Conservation (phyloP, 129 eudicot species). For the Ambrosia artemisiifolia region DNA sequence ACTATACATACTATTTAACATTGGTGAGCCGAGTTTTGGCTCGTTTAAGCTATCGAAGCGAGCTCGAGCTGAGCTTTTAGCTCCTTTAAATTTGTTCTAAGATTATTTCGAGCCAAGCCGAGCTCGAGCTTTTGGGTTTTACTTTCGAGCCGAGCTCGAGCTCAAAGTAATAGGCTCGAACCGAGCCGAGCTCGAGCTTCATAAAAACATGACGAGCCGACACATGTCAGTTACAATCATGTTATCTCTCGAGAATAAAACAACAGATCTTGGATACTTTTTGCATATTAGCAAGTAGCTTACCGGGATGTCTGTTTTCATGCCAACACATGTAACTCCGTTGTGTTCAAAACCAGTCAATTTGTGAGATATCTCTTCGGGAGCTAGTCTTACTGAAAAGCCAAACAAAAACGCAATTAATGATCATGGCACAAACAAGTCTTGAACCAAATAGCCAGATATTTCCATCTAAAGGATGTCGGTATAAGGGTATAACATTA, state of each 20-base stretch:
- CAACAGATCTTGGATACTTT: background rate
- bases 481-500: background rate
- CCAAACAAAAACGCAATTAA: conserved; percentile 1
- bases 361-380: conserved; percentile 70
- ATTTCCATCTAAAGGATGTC: background rate
- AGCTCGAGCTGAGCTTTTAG: no score
- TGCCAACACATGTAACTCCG: conserved; percentile 92
- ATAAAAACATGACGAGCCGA: no score
- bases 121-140: no score
- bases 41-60: no score
- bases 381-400: conserved; percentile 95
- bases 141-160: no score
- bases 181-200: no score
- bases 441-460: background rate
- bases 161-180: no score
- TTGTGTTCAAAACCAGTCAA: conserved; percentile 90
- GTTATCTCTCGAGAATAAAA: background rate
- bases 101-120: no score
- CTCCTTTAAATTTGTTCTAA: no score
- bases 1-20: no score
- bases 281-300: conserved; percentile 7
- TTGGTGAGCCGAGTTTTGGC: no score
- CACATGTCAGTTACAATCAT: background rate
- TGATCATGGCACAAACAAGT: conserved; percentile 11
- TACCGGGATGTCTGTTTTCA: conserved; percentile 98